Base-by-base conservation (phyloP, 371 early-diverging fungal species). In the Pancytospora philotis region DNA sequence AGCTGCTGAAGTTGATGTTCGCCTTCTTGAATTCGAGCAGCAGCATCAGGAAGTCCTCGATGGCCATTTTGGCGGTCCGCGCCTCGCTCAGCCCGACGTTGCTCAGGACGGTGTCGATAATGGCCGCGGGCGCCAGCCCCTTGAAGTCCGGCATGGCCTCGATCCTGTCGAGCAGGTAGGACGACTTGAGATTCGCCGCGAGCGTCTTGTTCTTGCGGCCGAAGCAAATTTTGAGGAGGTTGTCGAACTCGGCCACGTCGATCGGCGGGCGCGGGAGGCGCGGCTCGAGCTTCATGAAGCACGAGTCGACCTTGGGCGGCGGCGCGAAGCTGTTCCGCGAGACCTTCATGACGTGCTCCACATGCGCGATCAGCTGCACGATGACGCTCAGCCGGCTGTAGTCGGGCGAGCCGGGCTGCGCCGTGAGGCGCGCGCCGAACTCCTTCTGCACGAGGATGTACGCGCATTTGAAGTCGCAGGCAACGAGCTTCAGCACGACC, bases 371-470 rank as follows among this genome's bases (percentile, higher is more conserved):
- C 32, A 97, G 81, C 78, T 98, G 97, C n/a, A 90, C 92, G 77
- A 93, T 91, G 59, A 93, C 95, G 22, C 90, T 87, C 25, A 98
- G 81, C 49, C 98, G 87, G 77, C 94, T 91, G 79, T 95, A 98
- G 8, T 91, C 83, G 50, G 83, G 81, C 74, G 90, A 90, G 25
- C 95, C 95, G 0, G 94, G 93, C 62, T 87, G 87, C 1, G 98
- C 97, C 25, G 92, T 86, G n/a, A 98, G 77, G 34, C 95, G 88
- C 52, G 94, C 80, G 8, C 95, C 96, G 81, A 98, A 98, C 83
- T 98, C 98, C 74, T 91, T 87, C 81, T 98, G 98, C 80, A 98
- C 95, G 95, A 97, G 94, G 63, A 98, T 90, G 64, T 92, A 86
- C 0, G 93, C 90, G 70, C 86, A 87, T 61, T 86, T 83, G 73